Conservation (phyloP, 1,139 yeast species). For the Wickerhamiella pararugosa region DNA sequence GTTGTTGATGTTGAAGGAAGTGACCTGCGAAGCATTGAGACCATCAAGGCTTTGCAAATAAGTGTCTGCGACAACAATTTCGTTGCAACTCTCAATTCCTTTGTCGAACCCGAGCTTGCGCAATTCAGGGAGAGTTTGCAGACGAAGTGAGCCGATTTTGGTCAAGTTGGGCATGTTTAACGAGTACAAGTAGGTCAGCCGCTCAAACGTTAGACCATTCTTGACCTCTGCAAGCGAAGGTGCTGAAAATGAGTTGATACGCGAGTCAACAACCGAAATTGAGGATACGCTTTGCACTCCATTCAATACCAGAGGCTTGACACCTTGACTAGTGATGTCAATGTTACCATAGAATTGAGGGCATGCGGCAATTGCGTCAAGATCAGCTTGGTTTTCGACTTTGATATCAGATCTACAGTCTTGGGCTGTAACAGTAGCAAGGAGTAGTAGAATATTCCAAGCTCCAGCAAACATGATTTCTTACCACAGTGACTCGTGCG, state of each 20-base stretch:
- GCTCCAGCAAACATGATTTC: too few species aligned
- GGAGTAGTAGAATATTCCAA: too few species aligned
- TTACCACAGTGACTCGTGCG: too few species aligned
- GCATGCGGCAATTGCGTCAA: slow-evolving; percentile 63
- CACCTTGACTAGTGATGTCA: slow-evolving; percentile 39
- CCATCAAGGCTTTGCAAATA: slow-evolving; percentile 66
- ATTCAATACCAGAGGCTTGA: slow-evolving; percentile 38
- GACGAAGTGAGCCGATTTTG: slow-evolving; percentile 64
- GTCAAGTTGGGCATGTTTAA: slow-evolving; percentile 67
- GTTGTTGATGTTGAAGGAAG: slow-evolving; percentile 79
- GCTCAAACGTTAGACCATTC: slow-evolving; percentile 47
- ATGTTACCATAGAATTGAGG: slow-evolving; percentile 69
- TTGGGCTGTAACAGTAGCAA: too few species aligned
- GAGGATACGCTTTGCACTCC: slow-evolving; percentile 63
- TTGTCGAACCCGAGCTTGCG: slow-evolving; percentile 49
- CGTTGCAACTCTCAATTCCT: slow-evolving; percentile 62
- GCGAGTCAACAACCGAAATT: slow-evolving; percentile 47
- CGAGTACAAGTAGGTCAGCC: slow-evolving; percentile 50
- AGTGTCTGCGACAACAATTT: slow-evolving; percentile 74
- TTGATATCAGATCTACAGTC: slow-evolving; percentile 15
- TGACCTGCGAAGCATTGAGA: slow-evolving; percentile 57
- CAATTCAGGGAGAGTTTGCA: slow-evolving; percentile 78
- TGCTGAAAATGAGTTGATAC: slow-evolving; percentile 52
- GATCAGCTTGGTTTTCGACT: slow-evolving; percentile 54
- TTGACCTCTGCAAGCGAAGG: slow-evolving; percentile 63